Evolutionary conservation across 768 basidiomycete genomes (phyloP).

Genomic region (Harrya chromipes): DNA sequence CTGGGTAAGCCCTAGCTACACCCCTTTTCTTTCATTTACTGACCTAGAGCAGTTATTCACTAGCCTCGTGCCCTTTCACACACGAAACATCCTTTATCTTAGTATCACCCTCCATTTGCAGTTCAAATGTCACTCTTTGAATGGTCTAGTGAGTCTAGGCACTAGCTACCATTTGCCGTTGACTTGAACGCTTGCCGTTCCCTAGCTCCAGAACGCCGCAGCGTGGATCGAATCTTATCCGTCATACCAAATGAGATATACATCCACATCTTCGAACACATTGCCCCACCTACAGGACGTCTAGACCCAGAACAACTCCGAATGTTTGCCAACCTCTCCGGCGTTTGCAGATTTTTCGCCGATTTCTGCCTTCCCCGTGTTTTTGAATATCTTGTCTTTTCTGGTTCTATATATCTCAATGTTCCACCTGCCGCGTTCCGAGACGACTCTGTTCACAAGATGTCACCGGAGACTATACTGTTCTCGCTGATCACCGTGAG

Average conservation of each 20-base stretch:
- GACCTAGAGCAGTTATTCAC: no score
- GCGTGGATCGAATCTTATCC: constrained; percentile 11
- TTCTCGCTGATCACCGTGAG: constrained; percentile 28
- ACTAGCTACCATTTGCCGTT: not conserved
- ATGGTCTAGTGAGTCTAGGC: constrained; percentile 3
- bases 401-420: constrained; percentile 17
- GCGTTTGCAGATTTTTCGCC: constrained; percentile 44
- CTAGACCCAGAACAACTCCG: constrained; percentile 8
- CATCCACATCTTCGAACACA: constrained; percentile 36
- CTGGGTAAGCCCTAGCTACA: no score
- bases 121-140: constrained; percentile 2
- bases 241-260: constrained; percentile 47
- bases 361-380: constrained; percentile 38
- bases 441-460: not conserved
- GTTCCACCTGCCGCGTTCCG: not conserved
- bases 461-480: constrained; percentile 10
- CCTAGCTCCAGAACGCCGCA: constrained; percentile 28
- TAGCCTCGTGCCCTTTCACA: no score
- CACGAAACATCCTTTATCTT: no score
- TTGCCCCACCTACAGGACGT: constrained; percentile 21
- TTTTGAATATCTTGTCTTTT: constrained; percentile 32
- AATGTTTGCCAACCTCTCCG: constrained; percentile 29
- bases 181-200: not conserved
- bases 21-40: no score
- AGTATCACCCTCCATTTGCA: no score